Conservation (phyloP, 148 eudicot genomes). For the Polygonum aviculare region DNA sequence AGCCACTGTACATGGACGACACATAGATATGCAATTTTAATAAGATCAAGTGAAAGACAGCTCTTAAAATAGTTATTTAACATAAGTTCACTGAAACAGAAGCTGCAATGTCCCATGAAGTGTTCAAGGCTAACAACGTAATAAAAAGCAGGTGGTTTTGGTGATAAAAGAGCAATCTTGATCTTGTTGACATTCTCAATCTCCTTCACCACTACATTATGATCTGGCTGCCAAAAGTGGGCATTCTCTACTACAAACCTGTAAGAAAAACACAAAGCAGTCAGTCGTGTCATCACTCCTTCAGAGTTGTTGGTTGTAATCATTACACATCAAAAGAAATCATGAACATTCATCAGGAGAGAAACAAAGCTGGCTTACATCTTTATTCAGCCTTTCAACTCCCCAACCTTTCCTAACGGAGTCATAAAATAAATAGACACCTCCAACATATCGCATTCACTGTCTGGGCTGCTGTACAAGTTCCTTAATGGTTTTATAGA, state of each 20-base stretch:
- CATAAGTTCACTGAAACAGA: too few species aligned
- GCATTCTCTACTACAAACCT: slow-evolving; percentile 10
- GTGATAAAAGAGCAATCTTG: slow-evolving; percentile 46
- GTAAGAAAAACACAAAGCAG: background rate
- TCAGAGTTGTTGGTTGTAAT: background rate
- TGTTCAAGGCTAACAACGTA: too few species aligned
- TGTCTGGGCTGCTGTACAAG: slow-evolving; percentile 59
- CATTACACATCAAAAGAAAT: background rate
- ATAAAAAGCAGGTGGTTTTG: too few species aligned
- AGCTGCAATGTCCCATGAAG: too few species aligned
- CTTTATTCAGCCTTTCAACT: slow-evolving; percentile 44
- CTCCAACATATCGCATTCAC: slow-evolving; percentile 46
- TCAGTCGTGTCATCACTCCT: background rate
- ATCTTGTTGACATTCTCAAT: slow-evolving; percentile 61
- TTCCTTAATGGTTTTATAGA: slow-evolving; percentile 59
- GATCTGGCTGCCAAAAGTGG: slow-evolving; percentile 47
- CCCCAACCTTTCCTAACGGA: slow-evolving; percentile 37
- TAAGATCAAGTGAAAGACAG: too few species aligned
- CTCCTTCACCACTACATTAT: slow-evolving; percentile 49
- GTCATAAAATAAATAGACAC: slow-evolving; percentile 55
- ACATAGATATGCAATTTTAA: too few species aligned
- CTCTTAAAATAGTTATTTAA: too few species aligned
- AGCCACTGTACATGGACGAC: too few species aligned
- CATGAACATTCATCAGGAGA: background rate
- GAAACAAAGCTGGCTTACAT: slow-evolving; percentile 27